A percentile compares a stretch with the other conserved stretches of the same genome.
These are phyloP conservation scores for Mercurialis annua DNA, from an alignment of 345 rosid genomes.

Conservation along the genomic window DNA sequence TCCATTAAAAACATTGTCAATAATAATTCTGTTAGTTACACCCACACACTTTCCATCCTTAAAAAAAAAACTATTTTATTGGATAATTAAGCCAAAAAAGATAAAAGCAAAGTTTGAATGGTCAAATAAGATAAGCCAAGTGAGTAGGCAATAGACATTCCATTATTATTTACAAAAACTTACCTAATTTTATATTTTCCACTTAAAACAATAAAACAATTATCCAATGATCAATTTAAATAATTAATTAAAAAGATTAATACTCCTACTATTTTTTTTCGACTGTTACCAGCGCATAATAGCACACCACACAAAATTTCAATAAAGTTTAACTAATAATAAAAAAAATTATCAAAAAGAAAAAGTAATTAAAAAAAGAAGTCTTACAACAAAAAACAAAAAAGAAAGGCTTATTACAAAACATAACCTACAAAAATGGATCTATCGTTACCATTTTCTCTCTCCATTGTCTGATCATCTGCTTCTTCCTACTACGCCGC, in stretches of 20 bases:
- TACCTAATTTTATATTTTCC: background rate
- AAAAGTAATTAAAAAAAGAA: background rate
- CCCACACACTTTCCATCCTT: no score
- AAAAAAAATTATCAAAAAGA: background rate
- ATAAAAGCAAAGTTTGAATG: constrained; percentile 1
- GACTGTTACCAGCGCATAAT: constrained; percentile 30
- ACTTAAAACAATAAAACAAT: background rate
- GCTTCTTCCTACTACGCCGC: background rate
- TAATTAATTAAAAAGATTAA: no score
- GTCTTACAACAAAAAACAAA: background rate
- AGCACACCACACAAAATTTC: constrained; percentile 11
- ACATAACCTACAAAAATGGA: constrained; percentile 16
- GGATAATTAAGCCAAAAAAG: background rate
- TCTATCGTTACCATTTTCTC: constrained; percentile 16
- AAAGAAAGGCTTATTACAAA: background rate
- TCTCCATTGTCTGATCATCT: constrained; percentile 11
- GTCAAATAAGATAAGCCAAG: constrained; percentile 1
- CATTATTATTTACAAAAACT: background rate
- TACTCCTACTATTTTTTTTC: background rate
- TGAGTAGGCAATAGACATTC: background rate
- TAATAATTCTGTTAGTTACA: no score
- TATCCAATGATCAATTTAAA: background rate
- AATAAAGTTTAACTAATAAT: no score
- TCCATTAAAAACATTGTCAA: no score
- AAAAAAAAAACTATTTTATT: no score